Evolutionary conservation across 2,329 filamentous ascomycete genomes (phyloP), one percentile per base, ranked within the genome.

Genomic region (Fusarium sterilihyphosum): DNA sequence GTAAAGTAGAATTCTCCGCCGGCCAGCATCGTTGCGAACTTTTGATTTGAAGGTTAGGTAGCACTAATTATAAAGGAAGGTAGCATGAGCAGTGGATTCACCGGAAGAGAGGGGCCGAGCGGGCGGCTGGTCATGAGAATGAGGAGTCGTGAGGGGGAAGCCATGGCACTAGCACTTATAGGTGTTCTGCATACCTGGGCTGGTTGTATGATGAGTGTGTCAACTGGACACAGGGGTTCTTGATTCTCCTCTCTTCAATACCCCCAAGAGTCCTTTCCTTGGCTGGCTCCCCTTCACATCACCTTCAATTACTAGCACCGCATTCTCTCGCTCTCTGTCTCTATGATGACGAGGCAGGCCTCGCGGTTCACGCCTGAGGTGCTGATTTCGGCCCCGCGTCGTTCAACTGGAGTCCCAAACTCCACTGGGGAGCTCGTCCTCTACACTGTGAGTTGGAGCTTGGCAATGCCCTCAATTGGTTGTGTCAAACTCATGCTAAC

Each of bases 331-430:
- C 31, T 50, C 44, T 61, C 40, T 41, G 57, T 58, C 50, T 75
- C 74, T 49, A 81, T 79, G 73, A 95, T 95, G 93, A 94, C 92
- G 13, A 88, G 93, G 80, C 87, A 88, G 74, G 91, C 92, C 16
- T 86, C 87, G 76, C 92, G 92, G 76, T 93, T 95, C 83, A 94
- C 92, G 16, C 92, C 93, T 9, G 89, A 94, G 85, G 92, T 94
- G 75, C 87, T 96, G 66, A 88, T 96, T 78, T 92, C 92, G 74
- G 92, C 93, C 22, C 93, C 93, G 38, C 90, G 94, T 65, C 90
- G 93, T 54, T 93, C 92, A 17, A 81, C 90, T 22, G 93, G 91
- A 54, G 82, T 90, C 2, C 93, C 93, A n/a, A 96, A 94, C 80
- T 81, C 86, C 43, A 86, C 88, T 60, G 92, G 92, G 49, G 90